phyloP scores from a whole-genome alignment of 2,329 filamentous ascomycete species.

The Atkinsonella hypoxylon region DNA sequence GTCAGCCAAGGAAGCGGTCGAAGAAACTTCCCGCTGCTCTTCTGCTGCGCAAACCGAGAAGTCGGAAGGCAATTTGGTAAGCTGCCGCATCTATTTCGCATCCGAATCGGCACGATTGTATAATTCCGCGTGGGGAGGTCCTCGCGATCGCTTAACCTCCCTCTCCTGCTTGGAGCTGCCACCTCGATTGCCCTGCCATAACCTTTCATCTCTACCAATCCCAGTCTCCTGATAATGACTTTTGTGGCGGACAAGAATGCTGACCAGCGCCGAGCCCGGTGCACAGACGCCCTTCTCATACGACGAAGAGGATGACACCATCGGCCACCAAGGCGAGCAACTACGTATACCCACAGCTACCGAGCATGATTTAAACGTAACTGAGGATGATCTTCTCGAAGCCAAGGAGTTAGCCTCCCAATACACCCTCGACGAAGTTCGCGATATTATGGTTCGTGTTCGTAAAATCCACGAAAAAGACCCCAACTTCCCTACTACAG shows the following conservation, averaged over 20 bases:
- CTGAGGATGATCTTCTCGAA: constrained; percentile 33
- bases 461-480: constrained; percentile 29
- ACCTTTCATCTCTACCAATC: background rate
- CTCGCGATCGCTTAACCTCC: background rate
- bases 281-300: constrained; percentile 25
- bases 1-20: constrained; percentile 11
- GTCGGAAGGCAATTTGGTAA: constrained; percentile 8
- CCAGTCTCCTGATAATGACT: too few species aligned
- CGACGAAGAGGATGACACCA: constrained; percentile 26
- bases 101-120: background rate
- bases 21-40: constrained; percentile 9
- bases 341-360: constrained; percentile 11
- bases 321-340: constrained; percentile 19
- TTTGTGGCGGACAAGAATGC: background rate
- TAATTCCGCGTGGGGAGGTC: background rate
- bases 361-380: constrained; percentile 31
- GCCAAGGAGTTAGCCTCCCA: constrained; percentile 31
- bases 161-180: background rate
- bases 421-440: constrained; percentile 30
- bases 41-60: constrained; percentile 9
- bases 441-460: constrained; percentile 29
- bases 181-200: background rate
- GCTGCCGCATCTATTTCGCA: background rate
- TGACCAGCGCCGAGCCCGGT: background rate
- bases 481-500: constrained; percentile 28